These are phyloP conservation scores for Scheffersomyces segobiensis DNA, from an alignment of 1,139 yeast species.

Conservation along the genomic window DNA sequence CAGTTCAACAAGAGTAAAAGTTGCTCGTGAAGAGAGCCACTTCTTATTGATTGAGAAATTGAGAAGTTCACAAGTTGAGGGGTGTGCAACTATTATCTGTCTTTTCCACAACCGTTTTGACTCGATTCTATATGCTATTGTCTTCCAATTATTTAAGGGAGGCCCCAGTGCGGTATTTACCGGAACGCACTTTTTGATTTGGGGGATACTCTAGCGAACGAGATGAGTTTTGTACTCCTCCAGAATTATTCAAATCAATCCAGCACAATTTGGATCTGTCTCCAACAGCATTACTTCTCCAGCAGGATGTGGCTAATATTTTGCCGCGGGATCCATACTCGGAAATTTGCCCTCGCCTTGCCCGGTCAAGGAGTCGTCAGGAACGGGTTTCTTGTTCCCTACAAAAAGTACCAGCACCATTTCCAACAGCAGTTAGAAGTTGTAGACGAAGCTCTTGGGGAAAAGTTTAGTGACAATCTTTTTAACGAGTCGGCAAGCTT, in stretches of 20 bases:
- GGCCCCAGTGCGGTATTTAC: not conserved
- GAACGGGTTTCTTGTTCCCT: constrained; percentile 29
- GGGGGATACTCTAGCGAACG: not conserved
- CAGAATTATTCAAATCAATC: not conserved
- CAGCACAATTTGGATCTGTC: not conserved
- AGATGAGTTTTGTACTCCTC: not conserved
- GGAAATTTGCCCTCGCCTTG: constrained; percentile 30
- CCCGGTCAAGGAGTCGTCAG: constrained; percentile 46
- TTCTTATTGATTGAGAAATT: no score
- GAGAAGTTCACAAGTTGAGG: no score
- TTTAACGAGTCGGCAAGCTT: constrained; percentile 5
- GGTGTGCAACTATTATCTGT: no score
- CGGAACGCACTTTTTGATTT: not conserved
- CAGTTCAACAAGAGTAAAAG: no score
- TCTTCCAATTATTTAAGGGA: not conserved
- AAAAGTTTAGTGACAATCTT: constrained; percentile 37
- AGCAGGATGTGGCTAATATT: not conserved
- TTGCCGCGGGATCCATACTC: not conserved
- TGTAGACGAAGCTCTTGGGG: constrained; percentile 65
- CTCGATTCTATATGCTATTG: no score
- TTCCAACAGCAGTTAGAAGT: constrained; percentile 33
- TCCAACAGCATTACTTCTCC: not conserved
- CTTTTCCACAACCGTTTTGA: no score
- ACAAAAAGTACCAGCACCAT: constrained; percentile 13
- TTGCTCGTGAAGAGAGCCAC: no score